Percentiles rank a stretch among this genome's conserved stretches.
phyloP scores from a whole-genome alignment of 2,329 filamentous ascomycete genomes.

The Diaporthe vaccinii region DNA sequence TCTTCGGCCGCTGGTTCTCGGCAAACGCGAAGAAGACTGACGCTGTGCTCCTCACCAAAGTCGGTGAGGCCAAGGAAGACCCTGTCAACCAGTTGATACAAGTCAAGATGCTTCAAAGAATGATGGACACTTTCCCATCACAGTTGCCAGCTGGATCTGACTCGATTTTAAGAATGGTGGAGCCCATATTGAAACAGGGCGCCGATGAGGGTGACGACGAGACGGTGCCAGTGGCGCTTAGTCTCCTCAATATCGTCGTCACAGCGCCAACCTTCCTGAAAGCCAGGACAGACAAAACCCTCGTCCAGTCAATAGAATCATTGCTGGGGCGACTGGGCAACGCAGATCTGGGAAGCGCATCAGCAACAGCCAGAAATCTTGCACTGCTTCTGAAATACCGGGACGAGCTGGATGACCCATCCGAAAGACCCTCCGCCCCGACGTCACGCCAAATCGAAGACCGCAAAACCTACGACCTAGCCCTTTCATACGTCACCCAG shows the following conservation, averaged over 20 bases:
- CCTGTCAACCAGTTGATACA: constrained; percentile 66
- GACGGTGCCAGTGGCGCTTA: constrained; percentile 66
- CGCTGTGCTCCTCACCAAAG: constrained; percentile 45
- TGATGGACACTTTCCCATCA: constrained; percentile 74
- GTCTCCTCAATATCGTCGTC: constrained; percentile 72
- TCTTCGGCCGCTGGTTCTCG: constrained; percentile 71
- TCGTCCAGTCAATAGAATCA: constrained; percentile 61
- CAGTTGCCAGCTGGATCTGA: constrained; percentile 74
- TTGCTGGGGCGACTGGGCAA: constrained; percentile 61
- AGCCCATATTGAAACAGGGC: constrained; percentile 66
- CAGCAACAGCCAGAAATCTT: constrained; percentile 69
- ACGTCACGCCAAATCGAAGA: constrained; percentile 69
- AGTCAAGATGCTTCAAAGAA: constrained; percentile 73
- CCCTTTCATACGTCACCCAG: constrained; percentile 73
- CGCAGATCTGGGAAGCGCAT: constrained; percentile 56
- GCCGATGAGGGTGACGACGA: constrained; percentile 60
- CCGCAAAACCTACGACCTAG: constrained; percentile 72
- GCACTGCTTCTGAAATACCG: constrained; percentile 68
- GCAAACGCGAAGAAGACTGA: constrained; percentile 46
- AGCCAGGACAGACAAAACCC: constrained; percentile 56
- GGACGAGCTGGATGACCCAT: constrained; percentile 63
- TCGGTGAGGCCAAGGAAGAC: constrained; percentile 50
- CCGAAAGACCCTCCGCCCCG: constrained; percentile 53
- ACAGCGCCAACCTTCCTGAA: constrained; percentile 69
- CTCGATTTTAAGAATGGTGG: constrained; percentile 74